phyloP scores from a whole-genome alignment of 768 basidiomycete species.

The Tephrocybe sp. region DNA sequence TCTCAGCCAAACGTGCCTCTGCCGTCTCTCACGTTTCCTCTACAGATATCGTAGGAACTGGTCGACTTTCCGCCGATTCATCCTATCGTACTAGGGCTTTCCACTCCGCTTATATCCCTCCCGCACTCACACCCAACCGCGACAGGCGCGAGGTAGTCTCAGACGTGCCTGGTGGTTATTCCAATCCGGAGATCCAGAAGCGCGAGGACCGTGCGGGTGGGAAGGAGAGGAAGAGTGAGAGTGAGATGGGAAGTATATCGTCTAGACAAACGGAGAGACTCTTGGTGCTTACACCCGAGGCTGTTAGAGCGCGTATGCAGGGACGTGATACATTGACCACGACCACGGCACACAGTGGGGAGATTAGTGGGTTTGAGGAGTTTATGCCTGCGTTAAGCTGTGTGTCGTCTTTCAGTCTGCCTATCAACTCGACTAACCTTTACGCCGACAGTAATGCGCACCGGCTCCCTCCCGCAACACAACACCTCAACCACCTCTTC shows the following conservation, averaged over 20 bases:
- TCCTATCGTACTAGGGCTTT: slow-evolving; percentile 34
- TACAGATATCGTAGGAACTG: slow-evolving; percentile 39
- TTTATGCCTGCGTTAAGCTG: no score
- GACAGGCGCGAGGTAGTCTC: slow-evolving; percentile 3
- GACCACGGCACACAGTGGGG: no score
- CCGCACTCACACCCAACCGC: slow-evolving; percentile 33
- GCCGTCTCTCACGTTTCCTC: slow-evolving; percentile 66
- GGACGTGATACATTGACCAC: no score
- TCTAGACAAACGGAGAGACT: no score
- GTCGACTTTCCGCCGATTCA: slow-evolving; percentile 37
- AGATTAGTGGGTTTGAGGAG: no score
- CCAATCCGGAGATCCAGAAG: slow-evolving; percentile 2
- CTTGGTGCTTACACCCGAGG: no score
- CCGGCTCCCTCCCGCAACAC: slow-evolving; percentile 28
- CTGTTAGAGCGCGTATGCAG: no score
- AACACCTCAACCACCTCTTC: neutral
- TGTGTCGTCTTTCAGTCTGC: no score
- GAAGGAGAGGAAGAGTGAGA: no score
- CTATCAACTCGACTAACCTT: no score
- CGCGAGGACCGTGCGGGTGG: no score
- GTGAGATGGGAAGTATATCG: no score
- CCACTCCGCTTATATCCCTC: slow-evolving; percentile 29
- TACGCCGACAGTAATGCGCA: slow-evolving; percentile 67
- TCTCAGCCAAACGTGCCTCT: slow-evolving; percentile 37
- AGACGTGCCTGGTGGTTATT: slow-evolving; percentile 7